Evolutionary conservation across 805 yeast genomes (phyloP), one percentile per base, ranked within the genome.

Genomic region (Lipomyces spencermartinsiae): DNA sequence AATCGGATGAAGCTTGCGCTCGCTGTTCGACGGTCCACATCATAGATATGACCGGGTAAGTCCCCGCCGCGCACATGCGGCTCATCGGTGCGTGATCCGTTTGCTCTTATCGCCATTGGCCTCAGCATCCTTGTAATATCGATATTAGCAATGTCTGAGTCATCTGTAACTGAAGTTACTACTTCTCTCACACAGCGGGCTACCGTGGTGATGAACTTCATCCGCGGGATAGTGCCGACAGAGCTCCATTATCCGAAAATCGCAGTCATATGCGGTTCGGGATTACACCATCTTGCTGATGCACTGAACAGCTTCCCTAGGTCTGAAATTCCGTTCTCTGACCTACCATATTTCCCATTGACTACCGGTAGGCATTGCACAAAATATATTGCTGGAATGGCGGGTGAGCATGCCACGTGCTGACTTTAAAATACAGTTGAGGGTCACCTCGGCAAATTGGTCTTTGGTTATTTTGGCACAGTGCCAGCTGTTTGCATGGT

Each of bases 401-500:
- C 14, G 35, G 25, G 6, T 19, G n/a, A 22, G 14, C 19, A 2
- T 12, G 35, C 19, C 12, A 25, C 2, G 9, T 49, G 22, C 63
- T 49, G 16, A n/a, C n/a, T 4, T n/a, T 53, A n/a, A 16, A 25
- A 53, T 33, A 29, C 35, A 74, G 98, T 94, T 0, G 87, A 88
- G 10, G 99, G 99, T 0, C 99, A 94, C 76, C 88, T 86, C 7
- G 98, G 98, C 0, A 85, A 87, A 72, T 82, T 94, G 22, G 81
- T 93, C 4, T 89, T 92, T 78, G 98, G 98, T 1, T 78, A 78
- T 16, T 87, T 94, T 67, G 93, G 94, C 3, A 82, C 82, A 51
- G 90, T 89, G 0, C 94, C 97, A 0, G 96, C 93, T 0, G 86
- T 93, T 76, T 88, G 97, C 73, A 93, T 94, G 97, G 93, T 91